A percentile compares a stretch with the other conserved stretches of the same genome.
phyloP scores from a whole-genome alignment of 2,329 filamentous ascomycete species.

The Penicillium sp. region DNA sequence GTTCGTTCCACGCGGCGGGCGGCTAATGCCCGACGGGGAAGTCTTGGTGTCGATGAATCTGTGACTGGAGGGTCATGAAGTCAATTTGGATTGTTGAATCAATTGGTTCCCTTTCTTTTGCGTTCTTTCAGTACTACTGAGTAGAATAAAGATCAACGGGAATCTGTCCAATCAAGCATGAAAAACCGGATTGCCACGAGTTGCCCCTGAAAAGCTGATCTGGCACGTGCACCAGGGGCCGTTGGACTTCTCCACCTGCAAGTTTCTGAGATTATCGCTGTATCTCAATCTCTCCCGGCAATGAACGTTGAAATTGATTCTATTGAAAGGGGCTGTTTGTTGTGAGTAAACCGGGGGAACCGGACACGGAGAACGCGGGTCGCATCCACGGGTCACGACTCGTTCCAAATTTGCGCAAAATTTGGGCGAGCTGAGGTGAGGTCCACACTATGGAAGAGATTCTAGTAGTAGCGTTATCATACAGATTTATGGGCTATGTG shows the following conservation, averaged over 20 bases:
- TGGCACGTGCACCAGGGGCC: background rate
- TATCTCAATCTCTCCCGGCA: background rate
- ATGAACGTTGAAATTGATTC: background rate
- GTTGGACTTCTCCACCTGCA: background rate
- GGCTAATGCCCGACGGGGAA: slow-evolving; percentile 15
- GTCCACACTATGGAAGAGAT: too few relatives aligned
- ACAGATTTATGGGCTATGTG: too few relatives aligned
- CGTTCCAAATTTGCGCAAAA: too few relatives aligned
- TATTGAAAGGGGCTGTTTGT: background rate
- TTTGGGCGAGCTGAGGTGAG: too few relatives aligned
- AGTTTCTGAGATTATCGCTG: background rate
- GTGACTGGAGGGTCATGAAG: background rate
- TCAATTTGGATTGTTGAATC: background rate
- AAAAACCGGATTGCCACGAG: background rate
- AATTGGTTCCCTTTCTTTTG: too few relatives aligned
- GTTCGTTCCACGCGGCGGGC: slow-evolving; percentile 17
- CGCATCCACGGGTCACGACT: too few relatives aligned
- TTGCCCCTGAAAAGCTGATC: slow-evolving; percentile 1
- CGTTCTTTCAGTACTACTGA: too few relatives aligned
- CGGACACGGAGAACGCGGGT: too few relatives aligned
- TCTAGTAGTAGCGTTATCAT: too few relatives aligned
- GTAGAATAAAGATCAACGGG: background rate
- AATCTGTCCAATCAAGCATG: background rate
- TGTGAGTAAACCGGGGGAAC: background rate
- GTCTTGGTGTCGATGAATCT: slow-evolving; percentile 7